Evolutionary conservation across 2,329 filamentous ascomycete genomes (phyloP), one percentile per base, ranked within the genome.

Genomic region (Chaetothyriales sp.): DNA sequence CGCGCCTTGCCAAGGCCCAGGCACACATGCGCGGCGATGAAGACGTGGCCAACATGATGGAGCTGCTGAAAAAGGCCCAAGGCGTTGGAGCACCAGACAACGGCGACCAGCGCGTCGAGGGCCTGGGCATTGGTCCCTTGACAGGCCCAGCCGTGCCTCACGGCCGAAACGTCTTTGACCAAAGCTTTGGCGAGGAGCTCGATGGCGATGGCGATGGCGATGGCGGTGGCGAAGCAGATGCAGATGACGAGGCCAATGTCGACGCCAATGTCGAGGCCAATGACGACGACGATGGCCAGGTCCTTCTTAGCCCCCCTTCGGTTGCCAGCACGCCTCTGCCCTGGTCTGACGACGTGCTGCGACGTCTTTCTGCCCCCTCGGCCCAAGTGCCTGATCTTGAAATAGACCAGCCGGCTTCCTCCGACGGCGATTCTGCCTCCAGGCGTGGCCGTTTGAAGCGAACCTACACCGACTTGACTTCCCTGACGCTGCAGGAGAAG

Each of bases 21-120:
- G 87, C 89, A 50, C 82, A 86, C 63, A 75, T 85, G 49, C 82
- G 78, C 56, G 89, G 89, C 19, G 89, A 97, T 67, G 73, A 86
- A 49, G 90, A 95, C 61, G 78, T 89, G 47, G 88, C 95, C 67
- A 84, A 83, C 62, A 89, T 95, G 85, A 79, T 95, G 68, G 89
- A 97, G 63, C 73, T 95, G 52, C 73, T 95, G 55, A 83, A 86
- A 45, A 82, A 83, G 62, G 86, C 89, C 46, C 86, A 90, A 59
- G 70, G 95, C 20, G 80, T 90, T 51, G 83, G 81, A 18, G 72
- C 13, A 58, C 75, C 54, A 70, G 70, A 18, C 65, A 18, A 43
- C 28, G 46, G 46, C 43, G 9, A 37, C 48, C 15, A 50, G 40
- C 15, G 28, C 37, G 5, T n/a, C 10, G 19, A 13, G n/a, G 50